Evolutionary conservation across 1,284 basidiomycete genomes (phyloP).

Genomic region (Xanthoconium separans): DNA sequence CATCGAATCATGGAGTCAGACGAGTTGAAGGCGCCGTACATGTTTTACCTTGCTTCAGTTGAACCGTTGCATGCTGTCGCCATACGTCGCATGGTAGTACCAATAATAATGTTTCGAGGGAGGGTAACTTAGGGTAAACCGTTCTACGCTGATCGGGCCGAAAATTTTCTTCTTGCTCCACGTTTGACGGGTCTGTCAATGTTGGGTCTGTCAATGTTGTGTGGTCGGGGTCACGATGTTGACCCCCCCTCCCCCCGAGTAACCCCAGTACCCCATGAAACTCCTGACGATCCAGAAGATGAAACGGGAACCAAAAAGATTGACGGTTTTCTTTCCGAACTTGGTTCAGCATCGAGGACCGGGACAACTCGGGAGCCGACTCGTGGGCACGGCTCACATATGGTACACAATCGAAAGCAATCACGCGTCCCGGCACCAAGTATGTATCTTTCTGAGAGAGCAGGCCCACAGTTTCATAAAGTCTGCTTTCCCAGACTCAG

Average conservation of each 20-base stretch:
- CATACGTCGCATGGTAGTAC: not conserved
- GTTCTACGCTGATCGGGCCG: not conserved
- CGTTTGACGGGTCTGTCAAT: not conserved
- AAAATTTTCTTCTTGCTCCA: not conserved
- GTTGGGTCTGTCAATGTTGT: not conserved
- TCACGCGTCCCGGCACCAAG: not conserved
- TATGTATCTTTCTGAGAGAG: no score
- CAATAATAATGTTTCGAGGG: not conserved
- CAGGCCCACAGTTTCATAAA: no score
- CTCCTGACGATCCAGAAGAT: not conserved
- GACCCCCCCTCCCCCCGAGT: not conserved
- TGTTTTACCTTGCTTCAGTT: conserved; percentile 9
- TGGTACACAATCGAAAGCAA: not conserved
- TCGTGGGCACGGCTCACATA: not conserved
- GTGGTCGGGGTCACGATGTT: not conserved
- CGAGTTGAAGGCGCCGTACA: not conserved
- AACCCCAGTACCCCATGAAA: not conserved
- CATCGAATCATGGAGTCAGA: conserved; percentile 52
- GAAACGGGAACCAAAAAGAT: conserved; percentile 1
- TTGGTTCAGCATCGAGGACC: not conserved
- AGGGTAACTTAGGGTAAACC: not conserved
- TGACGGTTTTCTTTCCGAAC: not conserved
- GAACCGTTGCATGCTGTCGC: not conserved
- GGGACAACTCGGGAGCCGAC: not conserved
- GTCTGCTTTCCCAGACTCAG: no score